These are phyloP conservation scores for Teratosphaeriaceae sp. DNA, from an alignment of 2,329 filamentous ascomycete species.

Conservation along the genomic window DNA sequence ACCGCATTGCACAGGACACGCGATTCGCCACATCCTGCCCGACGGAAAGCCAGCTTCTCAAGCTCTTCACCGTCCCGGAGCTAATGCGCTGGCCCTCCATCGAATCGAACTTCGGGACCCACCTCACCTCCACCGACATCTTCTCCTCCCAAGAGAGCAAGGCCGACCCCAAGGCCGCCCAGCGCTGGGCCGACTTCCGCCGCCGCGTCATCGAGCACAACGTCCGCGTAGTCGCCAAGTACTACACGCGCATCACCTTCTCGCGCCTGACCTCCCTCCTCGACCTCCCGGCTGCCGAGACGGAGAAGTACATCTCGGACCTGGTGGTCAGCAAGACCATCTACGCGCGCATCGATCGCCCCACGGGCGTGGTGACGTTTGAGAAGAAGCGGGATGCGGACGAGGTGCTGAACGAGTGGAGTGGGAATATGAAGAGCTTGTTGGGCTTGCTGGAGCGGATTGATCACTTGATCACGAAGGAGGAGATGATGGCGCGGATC, in stretches of 20 bases:
- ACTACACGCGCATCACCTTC: constrained; percentile 97
- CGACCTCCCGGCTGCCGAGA: constrained; percentile 89
- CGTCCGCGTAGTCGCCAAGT: constrained; percentile 93
- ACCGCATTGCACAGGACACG: constrained; percentile 80
- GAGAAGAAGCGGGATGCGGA: constrained; percentile 92
- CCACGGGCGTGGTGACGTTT: constrained; percentile 86
- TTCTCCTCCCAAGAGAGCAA: constrained; percentile 68
- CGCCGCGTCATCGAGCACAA: constrained; percentile 99
- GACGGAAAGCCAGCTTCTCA: constrained; percentile 77
- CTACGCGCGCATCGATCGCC: constrained; percentile 93
- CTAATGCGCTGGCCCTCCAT: constrained; percentile 98
- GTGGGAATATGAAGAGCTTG: constrained; percentile 92
- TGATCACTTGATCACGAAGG: constrained; percentile 97
- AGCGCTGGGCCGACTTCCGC: constrained; percentile 87
- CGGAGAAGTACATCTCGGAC: constrained; percentile 97
- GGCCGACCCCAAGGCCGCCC: constrained; percentile 54
- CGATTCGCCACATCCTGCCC: constrained; percentile 53
- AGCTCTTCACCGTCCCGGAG: constrained; percentile 91
- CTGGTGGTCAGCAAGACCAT: constrained; percentile 97
- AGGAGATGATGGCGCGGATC: constrained; percentile 99
- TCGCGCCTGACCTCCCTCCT: constrained; percentile 82
- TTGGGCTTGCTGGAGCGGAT: constrained; percentile 81
- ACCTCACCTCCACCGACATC: constrained; percentile 83
- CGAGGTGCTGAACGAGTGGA: constrained; percentile 97
- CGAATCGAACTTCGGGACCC: constrained; percentile 77